These are phyloP conservation scores for Teratosphaeria pseudoeucalypti DNA, from an alignment of 2,329 filamentous ascomycete species.

Conservation along the genomic window DNA sequence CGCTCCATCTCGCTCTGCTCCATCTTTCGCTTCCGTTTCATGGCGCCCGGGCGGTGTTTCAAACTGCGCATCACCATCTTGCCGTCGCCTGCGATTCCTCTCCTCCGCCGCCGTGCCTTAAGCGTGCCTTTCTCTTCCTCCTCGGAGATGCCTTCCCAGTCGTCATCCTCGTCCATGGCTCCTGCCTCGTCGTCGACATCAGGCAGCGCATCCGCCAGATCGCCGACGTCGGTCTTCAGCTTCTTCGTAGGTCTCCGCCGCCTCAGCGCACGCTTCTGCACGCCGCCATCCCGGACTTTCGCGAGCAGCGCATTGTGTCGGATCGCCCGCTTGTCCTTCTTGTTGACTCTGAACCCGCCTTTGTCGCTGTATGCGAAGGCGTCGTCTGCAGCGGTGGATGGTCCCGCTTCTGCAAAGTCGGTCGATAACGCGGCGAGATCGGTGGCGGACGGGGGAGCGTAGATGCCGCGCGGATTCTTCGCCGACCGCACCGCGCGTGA, in stretches of 20 bases:
- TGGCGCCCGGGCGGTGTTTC: conserved; percentile 62
- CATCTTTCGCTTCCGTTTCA: conserved; percentile 73
- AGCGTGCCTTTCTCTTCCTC: conserved; percentile 14
- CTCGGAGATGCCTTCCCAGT: conserved; percentile 26
- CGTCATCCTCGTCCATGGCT: conserved; percentile 39
- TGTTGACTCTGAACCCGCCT: conserved; percentile 43
- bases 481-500: conserved; percentile 7
- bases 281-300: conserved; percentile 42
- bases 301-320: conserved; percentile 67
- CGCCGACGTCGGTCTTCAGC: conserved; percentile 62
- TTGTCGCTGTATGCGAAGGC: conserved; percentile 30
- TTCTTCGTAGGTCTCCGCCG: conserved; percentile 64
- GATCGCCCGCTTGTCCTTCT: conserved; percentile 73
- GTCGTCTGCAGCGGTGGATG: background rate
- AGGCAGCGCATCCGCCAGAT: conserved; percentile 71
- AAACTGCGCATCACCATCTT: conserved; percentile 67
- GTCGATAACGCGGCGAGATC: background rate
- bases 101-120: conserved; percentile 9
- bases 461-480: conserved; percentile 13
- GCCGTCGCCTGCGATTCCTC: conserved; percentile 25
- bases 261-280: conserved; percentile 46
- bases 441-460: conserved; percentile 10
- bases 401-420: background rate
- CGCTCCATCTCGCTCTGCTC: conserved; percentile 72
- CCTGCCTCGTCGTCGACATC: conserved; percentile 30